phyloP scores from a whole-genome alignment of 2,329 filamentous ascomycete species.

The Talaromyces sp. region DNA sequence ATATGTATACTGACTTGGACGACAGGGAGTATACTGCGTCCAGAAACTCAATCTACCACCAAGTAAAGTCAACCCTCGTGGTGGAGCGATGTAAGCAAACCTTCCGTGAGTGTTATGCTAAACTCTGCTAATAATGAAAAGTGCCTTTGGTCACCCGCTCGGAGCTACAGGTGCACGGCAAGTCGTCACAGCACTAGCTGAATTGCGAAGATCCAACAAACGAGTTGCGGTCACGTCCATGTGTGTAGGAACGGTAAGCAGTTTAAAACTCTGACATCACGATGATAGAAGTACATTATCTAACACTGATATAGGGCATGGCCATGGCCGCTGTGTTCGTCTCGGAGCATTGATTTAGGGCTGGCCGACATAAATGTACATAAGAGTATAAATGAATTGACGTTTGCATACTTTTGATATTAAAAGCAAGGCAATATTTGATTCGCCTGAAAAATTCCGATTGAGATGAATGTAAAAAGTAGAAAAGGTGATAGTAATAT shows the following conservation, averaged over 20 bases:
- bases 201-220: conserved; percentile 74
- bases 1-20: conserved; percentile 16
- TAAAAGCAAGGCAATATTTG: not conserved
- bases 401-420: not conserved
- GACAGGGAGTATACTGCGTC: conserved; percentile 79
- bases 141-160: conserved; percentile 83
- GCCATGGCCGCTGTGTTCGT: conserved; percentile 95
- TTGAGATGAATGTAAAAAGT: not conserved
- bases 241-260: conserved; percentile 82
- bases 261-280: not conserved
- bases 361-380: not conserved
- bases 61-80: conserved; percentile 91
- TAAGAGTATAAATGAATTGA: not conserved
- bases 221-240: conserved; percentile 84
- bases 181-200: conserved; percentile 81
- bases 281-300: not conserved
- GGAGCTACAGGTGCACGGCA: conserved; percentile 89
- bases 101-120: not conserved
- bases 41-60: conserved; percentile 73
- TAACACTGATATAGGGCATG: conserved; percentile 35
- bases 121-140: conserved; percentile 22
- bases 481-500: not conserved
- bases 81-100: conserved; percentile 66
- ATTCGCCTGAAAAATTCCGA: not conserved
- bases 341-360: conserved; percentile 61